These are phyloP conservation scores for Podila minutissima DNA, from an alignment of 192 early-diverging fungal genomes.

Conservation along the genomic window DNA sequence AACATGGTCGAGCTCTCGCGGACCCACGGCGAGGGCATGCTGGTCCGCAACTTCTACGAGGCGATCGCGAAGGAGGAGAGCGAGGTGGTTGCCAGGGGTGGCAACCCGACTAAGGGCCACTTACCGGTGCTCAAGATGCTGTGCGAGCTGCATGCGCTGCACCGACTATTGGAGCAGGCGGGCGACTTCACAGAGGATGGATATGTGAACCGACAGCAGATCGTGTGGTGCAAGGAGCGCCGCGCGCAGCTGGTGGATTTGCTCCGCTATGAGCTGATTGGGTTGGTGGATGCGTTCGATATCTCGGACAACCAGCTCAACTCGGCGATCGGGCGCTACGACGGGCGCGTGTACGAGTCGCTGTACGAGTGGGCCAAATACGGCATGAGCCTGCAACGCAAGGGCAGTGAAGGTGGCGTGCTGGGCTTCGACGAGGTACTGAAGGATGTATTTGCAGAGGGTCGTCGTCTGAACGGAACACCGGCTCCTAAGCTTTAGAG, in stretches of 20 bases:
- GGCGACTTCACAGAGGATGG: constrained; percentile 83
- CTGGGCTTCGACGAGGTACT: constrained; percentile 40
- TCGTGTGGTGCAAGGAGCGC: constrained; percentile 65
- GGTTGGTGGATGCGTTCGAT: constrained; percentile 88
- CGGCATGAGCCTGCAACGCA: constrained; percentile 33
- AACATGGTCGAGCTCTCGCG: constrained; percentile 56
- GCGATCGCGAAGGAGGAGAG: constrained; percentile 61
- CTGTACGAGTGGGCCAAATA: constrained; percentile 67
- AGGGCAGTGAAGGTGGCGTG: constrained; percentile 43
- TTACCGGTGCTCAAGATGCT: constrained; percentile 72
- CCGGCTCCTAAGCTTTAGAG: constrained; percentile 27
- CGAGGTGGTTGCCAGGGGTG: neutral
- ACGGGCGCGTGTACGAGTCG: constrained; percentile 83
- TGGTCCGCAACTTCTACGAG: constrained; percentile 79
- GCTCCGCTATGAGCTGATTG: constrained; percentile 75
- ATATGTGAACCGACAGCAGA: constrained; percentile 71
- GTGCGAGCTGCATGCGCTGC: constrained; percentile 75
- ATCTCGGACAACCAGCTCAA: constrained; percentile 86
- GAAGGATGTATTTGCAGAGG: constrained; percentile 41
- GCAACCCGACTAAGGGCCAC: constrained; percentile 51
- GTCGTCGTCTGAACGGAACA: constrained; percentile 29
- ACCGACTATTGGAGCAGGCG: constrained; percentile 73
- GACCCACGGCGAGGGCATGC: constrained; percentile 77
- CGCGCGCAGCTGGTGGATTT: constrained; percentile 65
- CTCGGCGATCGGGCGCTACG: constrained; percentile 86